Conservation (phyloP, 352 stramenopile genomes). For the Plasmopara muralis region DNA sequence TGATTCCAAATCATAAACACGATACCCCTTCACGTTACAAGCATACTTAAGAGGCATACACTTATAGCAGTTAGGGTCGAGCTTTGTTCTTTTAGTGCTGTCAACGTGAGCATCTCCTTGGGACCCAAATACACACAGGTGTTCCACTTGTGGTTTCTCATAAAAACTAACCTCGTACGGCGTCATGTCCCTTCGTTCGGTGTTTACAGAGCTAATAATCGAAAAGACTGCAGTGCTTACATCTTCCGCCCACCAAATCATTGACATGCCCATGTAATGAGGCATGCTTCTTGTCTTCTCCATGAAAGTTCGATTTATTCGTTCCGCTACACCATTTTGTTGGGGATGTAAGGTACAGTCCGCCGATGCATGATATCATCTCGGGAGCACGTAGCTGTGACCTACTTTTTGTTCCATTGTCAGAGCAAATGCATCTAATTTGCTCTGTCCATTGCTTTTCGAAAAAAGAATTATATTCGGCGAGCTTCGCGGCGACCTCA, state of each 20-base stretch:
- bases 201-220: neutral
- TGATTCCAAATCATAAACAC: conserved; percentile 10
- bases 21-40: conserved; percentile 10
- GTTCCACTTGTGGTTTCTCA: neutral
- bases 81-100: neutral
- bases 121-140: neutral
- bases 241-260: neutral
- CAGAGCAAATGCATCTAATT: neutral
- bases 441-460: neutral
- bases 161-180: neutral
- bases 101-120: neutral
- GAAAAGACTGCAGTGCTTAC: neutral
- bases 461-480: neutral
- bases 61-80: neutral
- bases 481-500: conserved; percentile 1
- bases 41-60: neutral
- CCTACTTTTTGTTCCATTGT: neutral
- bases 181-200: neutral
- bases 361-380: neutral
- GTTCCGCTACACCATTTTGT: neutral
- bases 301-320: neutral
- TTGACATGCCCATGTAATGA: neutral
- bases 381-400: neutral
- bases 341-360: neutral
- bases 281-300: neutral